Evolutionary conservation across 2,329 filamentous ascomycete species (phyloP).

Genomic region (Phaeosphaeria sp.): DNA sequence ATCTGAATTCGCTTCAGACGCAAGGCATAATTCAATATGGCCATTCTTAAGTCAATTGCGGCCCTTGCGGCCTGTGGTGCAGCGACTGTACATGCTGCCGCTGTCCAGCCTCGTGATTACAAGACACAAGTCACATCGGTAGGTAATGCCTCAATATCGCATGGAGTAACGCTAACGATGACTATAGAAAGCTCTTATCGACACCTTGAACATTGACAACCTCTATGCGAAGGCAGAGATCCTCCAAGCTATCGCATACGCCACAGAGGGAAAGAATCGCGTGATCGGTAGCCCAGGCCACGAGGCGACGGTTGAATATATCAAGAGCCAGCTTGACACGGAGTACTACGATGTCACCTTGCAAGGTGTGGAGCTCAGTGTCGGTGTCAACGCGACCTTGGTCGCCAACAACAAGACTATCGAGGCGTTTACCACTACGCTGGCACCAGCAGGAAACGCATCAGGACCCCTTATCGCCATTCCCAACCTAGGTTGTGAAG

Average conservation of each 20-base stretch:
- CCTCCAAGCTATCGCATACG: conserved; percentile 50
- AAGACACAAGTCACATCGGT: conserved; percentile 37
- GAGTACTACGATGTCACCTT: conserved; percentile 48
- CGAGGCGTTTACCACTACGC: conserved; percentile 32
- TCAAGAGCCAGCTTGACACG: conserved; percentile 39
- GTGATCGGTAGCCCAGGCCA: conserved; percentile 50
- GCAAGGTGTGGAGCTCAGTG: conserved; percentile 33
- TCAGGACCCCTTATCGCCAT: conserved; percentile 40
- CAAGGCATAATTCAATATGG: conserved; percentile 9
- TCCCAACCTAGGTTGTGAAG: conserved; percentile 44
- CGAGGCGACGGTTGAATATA: conserved; percentile 49
- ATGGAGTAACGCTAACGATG: background rate
- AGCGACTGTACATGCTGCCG: conserved; percentile 24
- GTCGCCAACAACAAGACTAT: conserved; percentile 37
- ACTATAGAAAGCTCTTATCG: conserved; percentile 31
- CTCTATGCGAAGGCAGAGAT: conserved; percentile 37
- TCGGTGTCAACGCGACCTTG: conserved; percentile 37
- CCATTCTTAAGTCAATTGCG: conserved; percentile 31
- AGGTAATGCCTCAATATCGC: background rate
- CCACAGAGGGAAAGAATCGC: conserved; percentile 48
- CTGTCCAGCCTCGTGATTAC: conserved; percentile 28
- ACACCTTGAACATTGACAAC: conserved; percentile 33
- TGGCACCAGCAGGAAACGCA: conserved; percentile 41
- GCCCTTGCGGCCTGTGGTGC: conserved; percentile 28
- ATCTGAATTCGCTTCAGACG: conserved; percentile 1